Evolutionary conservation across 306 rosid species (phyloP).

Genomic region (Prunus armeniaca): DNA sequence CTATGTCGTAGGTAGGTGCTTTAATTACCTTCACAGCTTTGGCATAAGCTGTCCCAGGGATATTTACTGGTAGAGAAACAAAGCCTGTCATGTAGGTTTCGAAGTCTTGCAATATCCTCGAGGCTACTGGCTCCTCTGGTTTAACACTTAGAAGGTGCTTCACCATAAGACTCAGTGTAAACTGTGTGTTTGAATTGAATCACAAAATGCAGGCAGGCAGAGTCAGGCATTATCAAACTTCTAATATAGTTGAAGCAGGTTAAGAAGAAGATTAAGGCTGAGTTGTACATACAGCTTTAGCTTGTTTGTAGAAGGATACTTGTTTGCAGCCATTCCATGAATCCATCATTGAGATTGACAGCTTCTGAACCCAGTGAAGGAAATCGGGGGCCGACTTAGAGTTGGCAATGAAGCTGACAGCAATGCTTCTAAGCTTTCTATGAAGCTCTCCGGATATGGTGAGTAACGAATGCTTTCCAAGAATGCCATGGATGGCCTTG

Average conservation of each 20-base stretch:
- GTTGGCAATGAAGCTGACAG: conserved; percentile 41
- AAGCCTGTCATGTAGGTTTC: conserved; percentile 73
- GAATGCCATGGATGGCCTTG: conserved; percentile 59
- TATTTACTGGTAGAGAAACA: conserved; percentile 58
- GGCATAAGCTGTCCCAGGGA: conserved; percentile 62
- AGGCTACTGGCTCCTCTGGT: conserved; percentile 53
- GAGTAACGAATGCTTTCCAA: conserved; percentile 54
- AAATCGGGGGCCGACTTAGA: conserved; percentile 49
- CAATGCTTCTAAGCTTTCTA: conserved; percentile 54
- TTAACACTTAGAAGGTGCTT: conserved; percentile 56
- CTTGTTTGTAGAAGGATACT: conserved; percentile 56
- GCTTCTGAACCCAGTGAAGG: conserved; percentile 43
- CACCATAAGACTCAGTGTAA: conserved; percentile 55
- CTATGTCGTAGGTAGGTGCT: background rate
- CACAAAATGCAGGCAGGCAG: background rate
- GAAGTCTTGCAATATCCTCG: conserved; percentile 51
- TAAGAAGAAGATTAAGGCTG: background rate
- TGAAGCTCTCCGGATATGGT: conserved; percentile 52
- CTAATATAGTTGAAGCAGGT: background rate
- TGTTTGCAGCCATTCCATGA: conserved; percentile 49
- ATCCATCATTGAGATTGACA: conserved; percentile 43
- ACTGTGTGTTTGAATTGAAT: conserved; percentile 24
- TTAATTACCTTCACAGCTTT: conserved; percentile 64
- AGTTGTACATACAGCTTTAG: conserved; percentile 47
- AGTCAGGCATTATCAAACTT: background rate